These are phyloP conservation scores for Pleurostoma richardsiae DNA, from an alignment of 2,329 filamentous ascomycete species.

Conservation along the genomic window DNA sequence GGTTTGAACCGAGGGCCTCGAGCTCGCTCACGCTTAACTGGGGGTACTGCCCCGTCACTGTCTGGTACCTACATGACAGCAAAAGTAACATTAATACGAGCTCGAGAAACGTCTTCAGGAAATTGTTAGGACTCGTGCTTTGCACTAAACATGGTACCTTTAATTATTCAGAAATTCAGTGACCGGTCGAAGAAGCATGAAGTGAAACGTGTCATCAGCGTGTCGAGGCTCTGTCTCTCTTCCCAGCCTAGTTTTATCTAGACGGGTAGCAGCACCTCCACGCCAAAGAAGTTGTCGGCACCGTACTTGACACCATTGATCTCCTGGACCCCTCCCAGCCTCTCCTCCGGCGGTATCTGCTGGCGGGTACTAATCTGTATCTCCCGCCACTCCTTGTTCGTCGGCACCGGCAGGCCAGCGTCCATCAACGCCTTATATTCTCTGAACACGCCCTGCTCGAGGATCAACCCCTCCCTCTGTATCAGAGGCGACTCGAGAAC, in stretches of 20 bases:
- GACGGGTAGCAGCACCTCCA: conserved; percentile 37
- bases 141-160: too few species aligned
- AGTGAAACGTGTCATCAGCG: too few species aligned
- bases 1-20: too few species aligned
- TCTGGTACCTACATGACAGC: too few species aligned
- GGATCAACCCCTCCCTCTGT: conserved; percentile 32
- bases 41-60: too few species aligned
- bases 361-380: conserved; percentile 36
- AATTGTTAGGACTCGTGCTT: too few species aligned
- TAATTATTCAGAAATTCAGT: too few species aligned
- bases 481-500: conserved; percentile 22
- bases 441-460: conserved; percentile 37
- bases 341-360: conserved; percentile 35
- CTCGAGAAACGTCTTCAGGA: too few species aligned
- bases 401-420: conserved; percentile 34
- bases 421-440: conserved; percentile 37
- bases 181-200: too few species aligned
- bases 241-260: conserved; percentile 8
- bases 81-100: too few species aligned
- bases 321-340: conserved; percentile 34
- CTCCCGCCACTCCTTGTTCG: conserved; percentile 41
- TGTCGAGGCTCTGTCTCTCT: too few species aligned
- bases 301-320: conserved; percentile 37
- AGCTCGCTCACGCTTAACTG: too few species aligned
- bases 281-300: conserved; percentile 39